Base-by-base conservation (phyloP, 2,329 filamentous ascomycete species). In the Aspergillus texensis region DNA sequence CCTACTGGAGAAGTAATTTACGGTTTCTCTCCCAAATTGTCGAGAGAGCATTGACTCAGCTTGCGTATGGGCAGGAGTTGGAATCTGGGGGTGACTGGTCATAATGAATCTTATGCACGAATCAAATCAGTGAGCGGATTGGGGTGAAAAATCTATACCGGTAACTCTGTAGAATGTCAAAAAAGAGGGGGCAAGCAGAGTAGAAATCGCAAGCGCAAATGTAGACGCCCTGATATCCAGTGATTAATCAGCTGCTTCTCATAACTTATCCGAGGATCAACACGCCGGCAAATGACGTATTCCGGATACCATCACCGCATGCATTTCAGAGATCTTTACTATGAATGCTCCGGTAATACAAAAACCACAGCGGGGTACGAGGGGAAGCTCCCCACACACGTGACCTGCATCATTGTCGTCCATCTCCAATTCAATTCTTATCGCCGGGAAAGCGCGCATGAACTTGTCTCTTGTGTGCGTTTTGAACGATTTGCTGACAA, bases 41-140 rank as follows among this genome's bases (percentile, higher is more conserved):
- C 80, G 77, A 11, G 80, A 78, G 52, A 84, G 71, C 75, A 83
- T 82, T 43, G 86, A 88, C 74, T 89, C 87, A 70, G 85, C 78
- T 66, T 84, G 80, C 62, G 83, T 77, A 75, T 88, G 85, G 43
- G 85, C 84, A 58, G 87, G 86, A 68, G 83, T 81, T 32, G 87
- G 87, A 59, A 88, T 81, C 60, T 80, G 74, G 43, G 74, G 68
- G 41, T 64, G 58, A 36, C 63, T 63, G 64, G 58, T 72, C 74
- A 77, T 77, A 46, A 52, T 74, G 71, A 32, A 24, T 48, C 11
- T 34, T 53, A 11, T 10, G 16, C 34, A 48, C 10, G 12, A 48
- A 6, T 5, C 19, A 21, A 3, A 19, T 14, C 12, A 21, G 30
- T 53, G 16, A 28, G 10, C 6, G 9, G 10, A 34, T 34, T 30